Evolutionary conservation across 352 stramenopile genomes (phyloP).

Genomic region (Halophytophthora polymorphica): DNA sequence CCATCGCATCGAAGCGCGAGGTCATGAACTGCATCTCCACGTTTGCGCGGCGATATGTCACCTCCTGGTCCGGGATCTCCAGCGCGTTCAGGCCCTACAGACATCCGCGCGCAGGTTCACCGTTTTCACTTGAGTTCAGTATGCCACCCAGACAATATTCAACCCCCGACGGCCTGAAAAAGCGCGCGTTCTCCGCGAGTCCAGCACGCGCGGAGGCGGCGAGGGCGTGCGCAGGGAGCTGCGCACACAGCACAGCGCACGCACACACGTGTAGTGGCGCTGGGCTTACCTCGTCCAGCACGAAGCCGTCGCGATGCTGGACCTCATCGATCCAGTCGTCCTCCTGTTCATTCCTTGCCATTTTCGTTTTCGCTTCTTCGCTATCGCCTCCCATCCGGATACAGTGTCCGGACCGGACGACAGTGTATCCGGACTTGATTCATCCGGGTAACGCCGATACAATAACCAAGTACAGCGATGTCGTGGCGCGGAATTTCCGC

Average conservation of each 20-base stretch:
- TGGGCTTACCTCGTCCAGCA: slow-evolving; percentile 51
- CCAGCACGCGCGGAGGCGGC: background rate
- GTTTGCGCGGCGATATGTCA: slow-evolving; percentile 65
- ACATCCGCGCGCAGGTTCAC: slow-evolving; percentile 11
- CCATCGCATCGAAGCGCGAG: slow-evolving; percentile 57
- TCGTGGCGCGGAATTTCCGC: too few relatives aligned
- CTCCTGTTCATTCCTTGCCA: slow-evolving; percentile 61
- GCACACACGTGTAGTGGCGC: background rate
- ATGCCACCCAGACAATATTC: slow-evolving; percentile 6
- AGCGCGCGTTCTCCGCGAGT: background rate
- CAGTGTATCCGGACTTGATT: too few relatives aligned
- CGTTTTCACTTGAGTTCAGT: slow-evolving; percentile 14
- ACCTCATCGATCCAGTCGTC: slow-evolving; percentile 66
- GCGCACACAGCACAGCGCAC: background rate
- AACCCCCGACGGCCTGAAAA: slow-evolving; percentile 6
- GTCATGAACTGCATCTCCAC: slow-evolving; percentile 52
- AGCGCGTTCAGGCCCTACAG: slow-evolving; percentile 37
- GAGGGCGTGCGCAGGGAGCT: background rate
- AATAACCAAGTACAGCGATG: too few relatives aligned
- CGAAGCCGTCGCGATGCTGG: slow-evolving; percentile 48
- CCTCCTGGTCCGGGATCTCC: slow-evolving; percentile 43
- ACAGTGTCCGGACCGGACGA: too few relatives aligned
- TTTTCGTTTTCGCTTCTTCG: slow-evolving; percentile 18
- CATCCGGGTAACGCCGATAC: too few relatives aligned
- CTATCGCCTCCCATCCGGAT: too few relatives aligned